These are phyloP conservation scores for Podaxis sp. DNA, from an alignment of 768 basidiomycete genomes.

Conservation along the genomic window DNA sequence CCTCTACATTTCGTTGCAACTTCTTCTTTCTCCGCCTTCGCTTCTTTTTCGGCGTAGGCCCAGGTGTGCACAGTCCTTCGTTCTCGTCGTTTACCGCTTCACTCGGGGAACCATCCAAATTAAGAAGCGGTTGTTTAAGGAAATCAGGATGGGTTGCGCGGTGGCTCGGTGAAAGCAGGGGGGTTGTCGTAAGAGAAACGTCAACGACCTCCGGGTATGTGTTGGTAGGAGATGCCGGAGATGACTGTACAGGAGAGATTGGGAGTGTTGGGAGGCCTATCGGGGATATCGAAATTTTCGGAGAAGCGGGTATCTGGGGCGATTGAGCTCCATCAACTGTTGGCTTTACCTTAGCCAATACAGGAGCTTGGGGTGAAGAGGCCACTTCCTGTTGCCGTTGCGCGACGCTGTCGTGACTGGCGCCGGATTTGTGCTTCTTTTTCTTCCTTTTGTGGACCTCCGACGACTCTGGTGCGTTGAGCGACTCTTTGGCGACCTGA, in stretches of 20 bases:
- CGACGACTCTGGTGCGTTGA: background rate
- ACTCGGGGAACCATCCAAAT: slow-evolving; percentile 47
- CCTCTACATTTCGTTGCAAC: slow-evolving; percentile 24
- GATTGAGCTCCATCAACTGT: background rate
- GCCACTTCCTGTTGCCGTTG: background rate
- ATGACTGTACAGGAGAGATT: background rate
- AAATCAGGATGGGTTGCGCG: slow-evolving; percentile 16
- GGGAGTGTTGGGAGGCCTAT: background rate
- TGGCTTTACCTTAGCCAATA: background rate
- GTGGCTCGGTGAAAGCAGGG: slow-evolving; percentile 17
- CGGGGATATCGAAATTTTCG: background rate
- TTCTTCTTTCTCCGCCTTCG: slow-evolving; percentile 53
- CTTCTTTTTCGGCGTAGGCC: slow-evolving; percentile 48
- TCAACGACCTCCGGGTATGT: background rate
- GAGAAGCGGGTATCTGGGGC: background rate
- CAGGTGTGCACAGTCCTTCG: slow-evolving; percentile 18
- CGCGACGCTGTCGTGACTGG: background rate
- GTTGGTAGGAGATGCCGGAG: background rate
- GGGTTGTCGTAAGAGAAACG: slow-evolving; percentile 14
- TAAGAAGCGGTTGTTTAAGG: slow-evolving; percentile 47
- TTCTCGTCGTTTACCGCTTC: slow-evolving; percentile 33
- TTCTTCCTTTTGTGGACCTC: slow-evolving; percentile 5
- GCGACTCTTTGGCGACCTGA: background rate
- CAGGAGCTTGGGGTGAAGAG: background rate
- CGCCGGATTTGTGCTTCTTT: background rate